Percentiles rank a stretch among this genome's conserved stretches.
These are phyloP conservation scores for Zangia roseola DNA, from an alignment of 768 basidiomycete species.

Conservation along the genomic window DNA sequence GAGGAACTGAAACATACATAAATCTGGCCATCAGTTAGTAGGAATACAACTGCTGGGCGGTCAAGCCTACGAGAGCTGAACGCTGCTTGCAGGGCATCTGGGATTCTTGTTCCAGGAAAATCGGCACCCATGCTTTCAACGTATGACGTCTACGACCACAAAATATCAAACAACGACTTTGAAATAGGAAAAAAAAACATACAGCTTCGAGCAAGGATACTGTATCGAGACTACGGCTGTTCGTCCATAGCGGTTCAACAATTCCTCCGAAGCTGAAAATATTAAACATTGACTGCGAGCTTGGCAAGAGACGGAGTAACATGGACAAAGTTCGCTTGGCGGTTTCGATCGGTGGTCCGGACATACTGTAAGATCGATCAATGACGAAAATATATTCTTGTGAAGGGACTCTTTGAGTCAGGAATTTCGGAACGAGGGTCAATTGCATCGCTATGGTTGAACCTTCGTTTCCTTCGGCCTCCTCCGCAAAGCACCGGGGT, in stretches of 20 bases:
- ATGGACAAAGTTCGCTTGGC: constrained; percentile 48
- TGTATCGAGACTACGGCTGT: constrained; percentile 33
- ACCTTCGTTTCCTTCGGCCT: neutral
- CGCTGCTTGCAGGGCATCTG: constrained; percentile 38
- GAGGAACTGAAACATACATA: constrained; percentile 2
- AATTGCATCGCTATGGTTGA: constrained; percentile 50
- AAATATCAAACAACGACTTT: constrained; percentile 6
- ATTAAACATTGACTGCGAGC: constrained; percentile 46
- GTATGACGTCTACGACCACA: constrained; percentile 35
- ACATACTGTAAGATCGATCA: constrained; percentile 60
- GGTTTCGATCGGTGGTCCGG: constrained; percentile 37
- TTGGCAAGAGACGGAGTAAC: constrained; percentile 50
- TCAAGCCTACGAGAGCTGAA: constrained; percentile 33
- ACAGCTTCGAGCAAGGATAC: constrained; percentile 36
- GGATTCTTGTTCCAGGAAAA: constrained; percentile 53
- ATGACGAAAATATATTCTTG: constrained; percentile 65
- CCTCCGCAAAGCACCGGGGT: constrained; percentile 57
- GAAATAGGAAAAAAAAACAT: constrained; percentile 11
- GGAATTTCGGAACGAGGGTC: constrained; percentile 53
- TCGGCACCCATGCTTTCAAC: constrained; percentile 42
- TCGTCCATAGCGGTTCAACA: constrained; percentile 34
- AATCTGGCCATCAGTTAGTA: constrained; percentile 60
- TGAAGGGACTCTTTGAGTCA: constrained; percentile 37
- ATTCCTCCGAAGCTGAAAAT: constrained; percentile 51
- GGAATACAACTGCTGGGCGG: constrained; percentile 49